Base-by-base conservation (phyloP, 2,329 filamentous ascomycete species). In the Pseudogymnoascus sp. region DNA sequence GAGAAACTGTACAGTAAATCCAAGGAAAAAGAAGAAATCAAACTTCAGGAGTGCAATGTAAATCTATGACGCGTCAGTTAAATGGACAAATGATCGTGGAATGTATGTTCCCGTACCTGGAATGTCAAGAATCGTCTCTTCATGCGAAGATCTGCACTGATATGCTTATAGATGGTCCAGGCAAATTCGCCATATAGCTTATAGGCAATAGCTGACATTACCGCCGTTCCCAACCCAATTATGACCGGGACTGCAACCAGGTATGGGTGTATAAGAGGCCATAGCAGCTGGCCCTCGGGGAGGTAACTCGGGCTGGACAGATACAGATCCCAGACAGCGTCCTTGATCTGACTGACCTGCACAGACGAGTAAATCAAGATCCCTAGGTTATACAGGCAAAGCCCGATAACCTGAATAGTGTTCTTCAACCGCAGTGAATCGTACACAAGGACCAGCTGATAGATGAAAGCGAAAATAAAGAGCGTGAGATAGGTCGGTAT, bases 11-110 rank as follows among this genome's bases (percentile, higher is more conserved):
- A 99, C 91, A 6, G 95, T 97, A 76, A 99, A 99, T 62, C 93
- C 95, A 61, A 99, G 86, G 82, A 99, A 99, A 81, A 99, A 97
- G 86, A 99, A 99, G 78, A 99, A 97, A 78, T 99, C 95, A 75
- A 99, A 99, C 77, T 99, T 99, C 68, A 99, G 83, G 10, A 99
- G 84, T 38, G 95, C 91, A 72, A 99, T 97, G 77, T 97, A 99
- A 75, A 99, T 93, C 93, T 96, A 66, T 4, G n/a, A 61, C 19
- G 14, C 35, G 8, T 10, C n/a, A 29, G 33, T 71, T 38, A 50
- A 13, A n/a, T 26, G 4, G 4, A 24, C 4, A 24, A 4, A 42
- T 10, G 6, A 21, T 8, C 29, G 40, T 14, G 26, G 4, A 1
- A 42, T 29, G 19, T 61, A 56, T 13, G 71, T 21, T 14, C 5